Percentiles rank a stretch among this genome's conserved stretches.
Conservation (phyloP, 495 filamentous ascomycete genomes). For the Trichoderma gamsii region DNA sequence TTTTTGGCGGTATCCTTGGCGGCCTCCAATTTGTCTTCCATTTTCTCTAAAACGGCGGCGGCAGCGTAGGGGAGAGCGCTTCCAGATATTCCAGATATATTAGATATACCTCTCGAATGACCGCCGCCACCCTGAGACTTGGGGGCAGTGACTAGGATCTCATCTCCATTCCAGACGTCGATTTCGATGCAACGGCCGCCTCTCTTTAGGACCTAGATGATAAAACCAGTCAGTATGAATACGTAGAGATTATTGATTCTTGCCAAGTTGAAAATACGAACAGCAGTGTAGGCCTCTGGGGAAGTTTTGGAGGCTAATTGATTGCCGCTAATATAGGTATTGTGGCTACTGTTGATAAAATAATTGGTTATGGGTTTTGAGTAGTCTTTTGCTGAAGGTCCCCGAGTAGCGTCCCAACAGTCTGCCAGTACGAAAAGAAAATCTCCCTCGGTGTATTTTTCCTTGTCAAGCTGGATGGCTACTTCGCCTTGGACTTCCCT, state of each 20-base stretch:
- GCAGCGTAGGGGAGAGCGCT: slow-evolving; percentile 29
- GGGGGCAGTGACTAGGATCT: slow-evolving; percentile 19
- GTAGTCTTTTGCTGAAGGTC: slow-evolving; percentile 29
- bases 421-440: slow-evolving; percentile 39
- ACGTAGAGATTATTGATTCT: neutral
- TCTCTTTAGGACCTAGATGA: slow-evolving; percentile 45
- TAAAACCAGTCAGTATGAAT: slow-evolving; percentile 17
- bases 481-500: slow-evolving; percentile 33
- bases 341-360: slow-evolving; percentile 82
- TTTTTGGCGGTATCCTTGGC: slow-evolving; percentile 18
- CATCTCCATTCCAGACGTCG: slow-evolving; percentile 85
- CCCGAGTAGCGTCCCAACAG: slow-evolving; percentile 32
- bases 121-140: slow-evolving; percentile 17
- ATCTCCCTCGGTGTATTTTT: slow-evolving; percentile 33
- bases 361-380: slow-evolving; percentile 71
- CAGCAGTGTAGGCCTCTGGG: slow-evolving; percentile 72
- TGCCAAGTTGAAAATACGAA: slow-evolving; percentile 25
- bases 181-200: slow-evolving; percentile 93
- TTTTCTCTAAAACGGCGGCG: slow-evolving; percentile 29
- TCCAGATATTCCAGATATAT: slow-evolving; percentile 24
- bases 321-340: slow-evolving; percentile 82
- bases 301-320: slow-evolving; percentile 77
- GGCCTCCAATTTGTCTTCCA: slow-evolving; percentile 30
- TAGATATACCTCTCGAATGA: slow-evolving; percentile 20
- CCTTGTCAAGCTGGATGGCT: slow-evolving; percentile 21